Percentiles rank a stretch among this genome's conserved stretches.
Conservation (phyloP, 257 asterid genomes). For the Salvia miltiorrhiza region DNA sequence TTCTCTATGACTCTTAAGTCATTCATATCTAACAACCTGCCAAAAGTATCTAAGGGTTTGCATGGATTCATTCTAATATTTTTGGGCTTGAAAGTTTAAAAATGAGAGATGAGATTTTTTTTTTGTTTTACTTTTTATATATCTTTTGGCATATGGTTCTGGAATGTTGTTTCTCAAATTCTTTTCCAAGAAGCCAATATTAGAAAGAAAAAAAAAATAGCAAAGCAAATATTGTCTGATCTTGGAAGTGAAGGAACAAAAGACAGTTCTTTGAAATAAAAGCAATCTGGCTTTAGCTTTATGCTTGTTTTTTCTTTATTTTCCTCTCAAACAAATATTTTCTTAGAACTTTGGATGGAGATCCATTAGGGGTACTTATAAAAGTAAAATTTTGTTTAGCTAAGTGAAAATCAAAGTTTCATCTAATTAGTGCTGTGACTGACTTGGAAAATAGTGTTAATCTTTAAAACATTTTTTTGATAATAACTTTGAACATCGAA, state of each 20-base stretch:
- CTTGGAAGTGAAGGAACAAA: not conserved
- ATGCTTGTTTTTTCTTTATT: not conserved
- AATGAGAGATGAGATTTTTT: not conserved
- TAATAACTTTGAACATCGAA: not conserved
- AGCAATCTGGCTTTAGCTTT: not conserved
- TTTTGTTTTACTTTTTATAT: too few species aligned
- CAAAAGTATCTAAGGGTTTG: too few species aligned
- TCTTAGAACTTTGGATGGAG: not conserved
- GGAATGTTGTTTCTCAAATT: not conserved
- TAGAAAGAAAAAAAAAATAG: not conserved
- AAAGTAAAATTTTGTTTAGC: not conserved
- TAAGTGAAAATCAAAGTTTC: not conserved
- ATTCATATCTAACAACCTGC: not conserved
- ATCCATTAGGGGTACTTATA: not conserved
- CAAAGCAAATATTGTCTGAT: not conserved
- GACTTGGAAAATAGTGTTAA: not conserved
- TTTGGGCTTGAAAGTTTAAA: not conserved
- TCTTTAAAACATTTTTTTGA: not conserved
- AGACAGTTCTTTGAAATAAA: not conserved
- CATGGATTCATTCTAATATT: too few species aligned
- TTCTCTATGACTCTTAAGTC: not conserved
- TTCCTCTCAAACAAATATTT: not conserved
- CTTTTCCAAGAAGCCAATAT: not conserved
- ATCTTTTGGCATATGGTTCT: not conserved
- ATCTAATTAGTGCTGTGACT: not conserved